These are phyloP conservation scores for Phytophthora palmivora DNA, from an alignment of 352 stramenopile genomes.

Conservation along the genomic window DNA sequence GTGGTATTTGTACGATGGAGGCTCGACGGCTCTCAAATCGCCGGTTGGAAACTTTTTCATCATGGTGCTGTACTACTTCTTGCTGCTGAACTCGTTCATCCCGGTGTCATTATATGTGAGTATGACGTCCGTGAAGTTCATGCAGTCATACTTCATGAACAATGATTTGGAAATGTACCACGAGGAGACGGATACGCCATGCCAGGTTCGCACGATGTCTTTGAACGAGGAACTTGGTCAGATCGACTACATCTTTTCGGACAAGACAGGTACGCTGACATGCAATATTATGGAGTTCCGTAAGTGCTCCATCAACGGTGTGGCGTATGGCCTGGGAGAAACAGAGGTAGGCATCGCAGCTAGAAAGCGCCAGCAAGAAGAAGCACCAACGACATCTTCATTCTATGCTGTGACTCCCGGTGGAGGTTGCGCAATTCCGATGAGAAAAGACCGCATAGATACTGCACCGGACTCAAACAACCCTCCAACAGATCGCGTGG, in stretches of 20 bases:
- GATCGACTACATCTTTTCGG: conserved; percentile 94
- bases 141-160: conserved; percentile 93
- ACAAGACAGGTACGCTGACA: conserved; percentile 97
- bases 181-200: conserved; percentile 93
- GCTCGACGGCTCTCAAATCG: conserved; percentile 53
- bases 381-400: conserved; percentile 38
- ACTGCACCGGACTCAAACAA: conserved; percentile 33
- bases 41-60: conserved; percentile 88
- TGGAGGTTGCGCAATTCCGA: conserved; percentile 32
- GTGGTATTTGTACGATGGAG: conserved; percentile 78
- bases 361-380: conserved; percentile 65
- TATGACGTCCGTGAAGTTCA: conserved; percentile 94
- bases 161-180: conserved; percentile 95
- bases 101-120: conserved; percentile 95
- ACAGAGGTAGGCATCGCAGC: conserved; percentile 86
- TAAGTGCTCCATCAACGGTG: conserved; percentile 94
- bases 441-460: conserved; percentile 45
- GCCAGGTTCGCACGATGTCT: conserved; percentile 92
- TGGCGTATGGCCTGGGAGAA: conserved; percentile 92
- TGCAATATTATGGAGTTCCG: conserved; percentile 98
- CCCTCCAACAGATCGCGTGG: conserved; percentile 48
- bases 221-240: conserved; percentile 95
- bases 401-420: conserved; percentile 42
- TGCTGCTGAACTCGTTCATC: conserved; percentile 95
- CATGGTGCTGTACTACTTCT: conserved; percentile 93